A percentile compares a stretch with the other conserved stretches of the same genome.
Conservation (phyloP, 306 rosid species). For the Inga oerstediana region DNA sequence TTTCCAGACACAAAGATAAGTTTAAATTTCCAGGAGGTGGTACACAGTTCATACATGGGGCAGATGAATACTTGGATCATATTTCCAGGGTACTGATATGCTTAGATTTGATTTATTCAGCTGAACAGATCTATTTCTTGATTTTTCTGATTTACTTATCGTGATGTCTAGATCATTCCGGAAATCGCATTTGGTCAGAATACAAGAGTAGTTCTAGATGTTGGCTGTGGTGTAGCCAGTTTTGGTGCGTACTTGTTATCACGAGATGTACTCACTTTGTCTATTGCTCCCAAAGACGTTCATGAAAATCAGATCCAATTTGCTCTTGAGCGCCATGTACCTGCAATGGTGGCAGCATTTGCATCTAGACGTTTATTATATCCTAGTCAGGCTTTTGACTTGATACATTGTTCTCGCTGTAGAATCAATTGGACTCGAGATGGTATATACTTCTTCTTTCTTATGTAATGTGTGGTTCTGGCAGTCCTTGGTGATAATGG, state of each 20-base stretch:
- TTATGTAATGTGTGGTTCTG: slow-evolving; percentile 10
- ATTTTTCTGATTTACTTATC: slow-evolving; percentile 36
- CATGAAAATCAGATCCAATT: slow-evolving; percentile 98
- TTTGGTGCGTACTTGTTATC: slow-evolving; percentile 85
- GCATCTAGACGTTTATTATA: slow-evolving; percentile 80
- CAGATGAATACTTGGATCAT: slow-evolving; percentile 84
- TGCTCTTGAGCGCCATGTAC: slow-evolving; percentile 99
- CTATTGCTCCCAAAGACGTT: slow-evolving; percentile 94
- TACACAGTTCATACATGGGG: slow-evolving; percentile 96
- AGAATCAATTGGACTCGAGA: slow-evolving; percentile 95
- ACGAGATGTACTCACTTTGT: slow-evolving; percentile 82
- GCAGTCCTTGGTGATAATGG: slow-evolving; percentile 22
- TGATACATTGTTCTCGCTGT: slow-evolving; percentile 94
- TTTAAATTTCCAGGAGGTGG: slow-evolving; percentile 98
- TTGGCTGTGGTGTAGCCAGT: slow-evolving; percentile 98
- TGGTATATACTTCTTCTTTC: slow-evolving; percentile 55
- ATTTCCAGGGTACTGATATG: slow-evolving; percentile 63
- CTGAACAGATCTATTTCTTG: slow-evolving; percentile 10
- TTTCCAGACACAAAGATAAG: slow-evolving; percentile 62
- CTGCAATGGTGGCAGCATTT: slow-evolving; percentile 93
- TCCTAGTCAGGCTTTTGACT: slow-evolving; percentile 95
- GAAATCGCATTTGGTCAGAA: slow-evolving; percentile 85
- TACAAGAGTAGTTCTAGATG: slow-evolving; percentile 81
- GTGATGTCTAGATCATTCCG: slow-evolving; percentile 64
- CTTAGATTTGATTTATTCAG: slow-evolving; percentile 18